Base-by-base conservation (phyloP, 1,284 basidiomycete species). In the Pascua sp. region DNA sequence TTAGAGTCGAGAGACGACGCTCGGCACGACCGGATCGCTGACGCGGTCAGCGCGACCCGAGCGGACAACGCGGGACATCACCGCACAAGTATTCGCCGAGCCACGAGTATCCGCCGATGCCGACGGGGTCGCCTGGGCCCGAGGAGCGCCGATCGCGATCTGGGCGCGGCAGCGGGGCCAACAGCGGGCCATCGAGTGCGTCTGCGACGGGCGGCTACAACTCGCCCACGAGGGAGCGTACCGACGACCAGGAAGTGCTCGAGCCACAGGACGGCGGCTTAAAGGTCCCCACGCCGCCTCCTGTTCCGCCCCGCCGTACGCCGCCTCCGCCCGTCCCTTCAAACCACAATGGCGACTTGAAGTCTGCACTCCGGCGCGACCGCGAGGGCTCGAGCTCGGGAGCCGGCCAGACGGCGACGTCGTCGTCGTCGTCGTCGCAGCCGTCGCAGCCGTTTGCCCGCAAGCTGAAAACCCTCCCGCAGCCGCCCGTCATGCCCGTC, bases 401-500 rank as follows among this genome's bases (percentile, higher is more conserved):
- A 32, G 24, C 24, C 24, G 24, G 24, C 24, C 24, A 32, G 24
- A 32, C 4, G 4, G 24, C 24, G 24, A 32, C 4, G 4, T 3
- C 24, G 24, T 32, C 24, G 24, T 32, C 24, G 24, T 32, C 24
- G 24, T 32, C 24, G 24, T 32, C 24, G 24, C 24, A 32, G 24
- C 24, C 24, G 24, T 32, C 24, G 24, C 24, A 32, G 24, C 24
- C 24, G 24, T 32, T 32, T 32, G 24, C 24, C 4, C 24, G 24
- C 24, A 32, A 32, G 24, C 24, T 32, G 24, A 75, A 73, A 56
- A 56, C 56, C 40, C 56, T 72, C 15, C 69, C 72, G 2, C 66
- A 64, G 15, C 75, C 73, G 36, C 74, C 76, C 18, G 67, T 76
- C 9, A 67, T 58, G 39, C 76, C 75, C 17, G 76, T 78, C 56